Evolutionary conservation across 306 rosid species (phyloP).

Genomic region (Trichosanthes truncata): DNA sequence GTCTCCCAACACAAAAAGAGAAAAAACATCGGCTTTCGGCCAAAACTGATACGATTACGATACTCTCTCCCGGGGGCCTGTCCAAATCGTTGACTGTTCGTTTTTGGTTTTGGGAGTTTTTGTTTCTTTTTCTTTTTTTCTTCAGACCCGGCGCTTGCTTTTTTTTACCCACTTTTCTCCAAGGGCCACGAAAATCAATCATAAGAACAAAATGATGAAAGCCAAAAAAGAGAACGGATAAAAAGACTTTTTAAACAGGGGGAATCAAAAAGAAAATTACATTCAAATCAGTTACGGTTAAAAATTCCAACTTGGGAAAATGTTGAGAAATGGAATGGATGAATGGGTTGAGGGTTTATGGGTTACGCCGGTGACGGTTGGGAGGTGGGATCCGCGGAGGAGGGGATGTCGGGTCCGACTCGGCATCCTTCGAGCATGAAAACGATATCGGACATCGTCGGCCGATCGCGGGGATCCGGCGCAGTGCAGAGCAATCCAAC

Average conservation of each 20-base stretch:
- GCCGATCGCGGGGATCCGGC: conserved; percentile 83
- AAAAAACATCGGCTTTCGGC: neutral
- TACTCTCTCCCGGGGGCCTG: neutral
- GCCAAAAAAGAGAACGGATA: neutral
- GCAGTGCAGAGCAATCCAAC: conserved; percentile 92
- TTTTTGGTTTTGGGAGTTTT: no score
- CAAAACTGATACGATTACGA: neutral
- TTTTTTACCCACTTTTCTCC: no score
- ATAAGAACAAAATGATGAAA: neutral
- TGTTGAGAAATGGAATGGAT: neutral
- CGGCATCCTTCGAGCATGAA: conserved; percentile 99
- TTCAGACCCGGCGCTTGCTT: no score
- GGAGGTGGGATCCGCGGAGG: conserved; percentile 87
- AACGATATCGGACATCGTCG: conserved; percentile 91
- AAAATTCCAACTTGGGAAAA: no score
- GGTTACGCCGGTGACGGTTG: conserved; percentile 60
- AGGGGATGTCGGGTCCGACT: conserved; percentile 76
- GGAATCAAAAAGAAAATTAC: neutral
- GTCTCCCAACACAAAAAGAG: neutral
- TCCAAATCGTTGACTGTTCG: conserved; percentile 8
- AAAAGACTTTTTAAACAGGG: neutral
- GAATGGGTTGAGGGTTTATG: neutral
- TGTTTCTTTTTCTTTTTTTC: no score
- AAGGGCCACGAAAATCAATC: neutral
- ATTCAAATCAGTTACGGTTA: conserved; percentile 4